Evolutionary conservation across 495 filamentous ascomycete species (phyloP), one percentile per base, ranked within the genome.

Genomic region (Rusavskia elegans): DNA sequence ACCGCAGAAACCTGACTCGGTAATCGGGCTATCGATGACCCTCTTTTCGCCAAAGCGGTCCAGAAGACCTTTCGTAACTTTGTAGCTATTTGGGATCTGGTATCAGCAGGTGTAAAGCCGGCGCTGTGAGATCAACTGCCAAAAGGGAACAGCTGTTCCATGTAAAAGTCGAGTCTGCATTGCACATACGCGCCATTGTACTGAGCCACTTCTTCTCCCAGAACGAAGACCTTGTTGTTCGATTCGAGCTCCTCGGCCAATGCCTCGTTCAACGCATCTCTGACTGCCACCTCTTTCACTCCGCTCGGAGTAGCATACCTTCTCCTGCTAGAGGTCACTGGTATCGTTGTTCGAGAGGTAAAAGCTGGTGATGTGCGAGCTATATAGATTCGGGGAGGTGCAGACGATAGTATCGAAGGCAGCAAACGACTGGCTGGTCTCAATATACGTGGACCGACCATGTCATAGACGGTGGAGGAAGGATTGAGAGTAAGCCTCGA

Each of bases 151-250:
- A 42, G n/a, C 25, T 17, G 2, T 10, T 21, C 40, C 20, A 21
- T 9, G 8, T 17, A 9, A 8, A 45, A 9, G 13, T 52, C 27
- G 19, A 21, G 20, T 20, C 45, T 30, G 40, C 29, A 48, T 48
- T 48, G 49, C 38, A 68, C 79, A 68, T 70, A 83, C 78, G 92
- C 92, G 75, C 92, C 92, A 68, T 98, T 96, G 72, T 97, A 98
- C 71, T 98, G 92, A 60, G 92, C 92, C 55, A 98, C 93, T 73
- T 98, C 92, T 74, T 98, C 92, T 51, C 92, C 92, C 58, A 98
- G 65, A 59, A 98, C 74, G 73, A 94, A 96, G 54, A 95, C 89
- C 76, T 95, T 97, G 53, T 77, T 71, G 70, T 98, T 94, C 66
- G 69, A 63, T 76, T 97, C 92, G 69, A 98, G 76, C 76, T 98